Conservation (phyloP, 495 filamentous ascomycete genomes). For the Amniculicola lignicola region DNA sequence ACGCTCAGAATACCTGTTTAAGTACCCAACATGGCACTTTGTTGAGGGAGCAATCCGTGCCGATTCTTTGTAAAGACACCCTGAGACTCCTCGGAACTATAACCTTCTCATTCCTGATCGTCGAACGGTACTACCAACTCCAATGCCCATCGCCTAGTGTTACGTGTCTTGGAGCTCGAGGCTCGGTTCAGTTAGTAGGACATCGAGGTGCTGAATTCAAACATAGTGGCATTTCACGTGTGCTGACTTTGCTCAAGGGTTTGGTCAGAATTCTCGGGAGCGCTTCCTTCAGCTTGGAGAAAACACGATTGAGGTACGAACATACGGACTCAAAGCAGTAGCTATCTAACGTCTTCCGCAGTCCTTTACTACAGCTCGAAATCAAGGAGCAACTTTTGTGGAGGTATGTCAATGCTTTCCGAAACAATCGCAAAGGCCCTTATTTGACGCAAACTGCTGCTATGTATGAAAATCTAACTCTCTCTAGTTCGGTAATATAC, state of each 20-base stretch:
- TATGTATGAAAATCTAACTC: conserved; percentile 6
- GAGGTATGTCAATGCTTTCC: conserved; percentile 36
- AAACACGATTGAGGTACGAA: conserved; percentile 40
- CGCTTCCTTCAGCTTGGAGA: conserved; percentile 43
- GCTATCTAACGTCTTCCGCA: conserved; percentile 15
- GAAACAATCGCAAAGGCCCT: conserved; percentile 1
- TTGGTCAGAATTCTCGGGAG: conserved; percentile 1
- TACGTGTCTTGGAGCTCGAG: neutral
- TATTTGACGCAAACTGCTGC: conserved; percentile 6
- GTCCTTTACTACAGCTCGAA: conserved; percentile 41
- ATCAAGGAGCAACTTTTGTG: conserved; percentile 43
- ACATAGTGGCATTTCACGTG: neutral
- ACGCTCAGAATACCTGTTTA: conserved; percentile 3
- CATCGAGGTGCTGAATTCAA: conserved; percentile 7
- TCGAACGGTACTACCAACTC: conserved; percentile 2
- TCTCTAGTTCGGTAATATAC: conserved; percentile 10
- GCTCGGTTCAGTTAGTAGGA: neutral
- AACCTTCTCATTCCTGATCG: conserved; percentile 14
- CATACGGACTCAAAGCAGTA: conserved; percentile 5
- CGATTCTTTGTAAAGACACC: conserved; percentile 5
- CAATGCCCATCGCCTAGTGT: neutral
- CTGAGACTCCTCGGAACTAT: conserved; percentile 4
- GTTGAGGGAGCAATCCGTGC: conserved; percentile 7
- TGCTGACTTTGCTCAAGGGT: neutral
- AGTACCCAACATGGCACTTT: conserved; percentile 1